Evolutionary conservation across 1,139 yeast species (phyloP), one percentile per base, ranked within the genome.

Genomic region (Candida glucosophila): DNA sequence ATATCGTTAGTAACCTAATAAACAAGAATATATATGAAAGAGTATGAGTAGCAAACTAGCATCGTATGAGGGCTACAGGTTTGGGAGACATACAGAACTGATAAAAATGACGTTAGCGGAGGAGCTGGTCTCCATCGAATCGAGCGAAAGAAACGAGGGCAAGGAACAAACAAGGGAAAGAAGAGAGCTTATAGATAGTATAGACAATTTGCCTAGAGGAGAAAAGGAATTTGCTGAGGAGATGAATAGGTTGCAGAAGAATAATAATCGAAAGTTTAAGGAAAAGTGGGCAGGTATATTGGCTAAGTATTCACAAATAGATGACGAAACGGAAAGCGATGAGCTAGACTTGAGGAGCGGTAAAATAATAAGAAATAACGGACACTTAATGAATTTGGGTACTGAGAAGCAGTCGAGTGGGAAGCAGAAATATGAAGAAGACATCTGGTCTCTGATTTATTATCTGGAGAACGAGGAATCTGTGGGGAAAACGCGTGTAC

Each of bases 271-370:
- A 11, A 44, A 51, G 35, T 49, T 73, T 49, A 29, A 55, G 39
- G 31, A 47, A 32, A 52, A 61, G 33, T 78, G 86, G 85, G 58
- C 62, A 14, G 55, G 56, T 7, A 75, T 78, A 20, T 58, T 78
- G 7, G 47, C 58, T 4, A 70, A 66, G 41, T 77, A 77, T 41
- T 67, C 76, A 15, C 39, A 48, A 3, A 49, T 68, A n/a, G 66
- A 63, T 25, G 73, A 66, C 35, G 57, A 57, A 3, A 49, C 55
- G 9, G 76, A 73, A 33, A 78, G 82, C 26, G 88, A 79, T 43
- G 65, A 76, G 16, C 55, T 79, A n/a, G 82, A 79, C 41, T 43
- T 79, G 15, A 42, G 45, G 4, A 71, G 82, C 0, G 85, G 86
- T 2, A 57, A 63, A 27, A 66, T 79, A 5, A 45, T 73, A 3